Evolutionary conservation across 495 filamentous ascomycete species (phyloP), one percentile per base, ranked within the genome.

Genomic region (Hypoxylon lienhwacheense): DNA sequence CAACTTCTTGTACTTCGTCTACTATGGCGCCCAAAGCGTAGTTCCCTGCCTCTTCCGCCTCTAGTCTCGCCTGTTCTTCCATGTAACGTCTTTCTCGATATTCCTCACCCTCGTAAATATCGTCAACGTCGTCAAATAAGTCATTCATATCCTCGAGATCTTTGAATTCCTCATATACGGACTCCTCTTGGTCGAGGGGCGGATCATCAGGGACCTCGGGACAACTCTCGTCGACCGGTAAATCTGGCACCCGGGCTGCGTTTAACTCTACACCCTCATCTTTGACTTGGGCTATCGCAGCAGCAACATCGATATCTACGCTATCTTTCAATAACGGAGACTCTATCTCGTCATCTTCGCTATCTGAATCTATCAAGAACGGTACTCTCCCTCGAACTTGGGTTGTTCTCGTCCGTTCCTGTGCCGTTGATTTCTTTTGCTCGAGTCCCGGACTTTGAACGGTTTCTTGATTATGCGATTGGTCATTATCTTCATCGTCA

Each of bases 361-460:
- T 83, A 57, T 89, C 85, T 0, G 86, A 88, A 42, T 87, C 81
- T 35, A 87, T 80, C 34, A 85, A 66, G 45, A 89, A 88, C 0
- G 83, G 85, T 3, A 77, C 79, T 49, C 59, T 65, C 41, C 34
- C 20, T 51, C 32, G 51, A 31, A n/a, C 28, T 33, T 17, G 43
- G 19, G 35, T 68, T 47, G 37, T 16, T 25, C n/a, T 35, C 14
- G 34, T 31, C n/a, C 2, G 50, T 42, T 47, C 41, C 3, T 24
- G 10, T 12, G 19, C 33, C 19, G 28, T 15, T 36, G 29, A 16
- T 10, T 35, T 33, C 20, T 37, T 35, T 22, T 37, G 16, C 19
- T 49, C 43, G 0, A 47, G 24, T 24, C 50, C 46, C n/a, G 41
- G 20, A 15, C 10, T 24, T 15, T 6, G 44, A 14, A 11, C 17